Evolutionary conservation across 75 land plant species (phyloP), one percentile per base, ranked within the genome.

Genomic region (Pinus albicaulis): DNA sequence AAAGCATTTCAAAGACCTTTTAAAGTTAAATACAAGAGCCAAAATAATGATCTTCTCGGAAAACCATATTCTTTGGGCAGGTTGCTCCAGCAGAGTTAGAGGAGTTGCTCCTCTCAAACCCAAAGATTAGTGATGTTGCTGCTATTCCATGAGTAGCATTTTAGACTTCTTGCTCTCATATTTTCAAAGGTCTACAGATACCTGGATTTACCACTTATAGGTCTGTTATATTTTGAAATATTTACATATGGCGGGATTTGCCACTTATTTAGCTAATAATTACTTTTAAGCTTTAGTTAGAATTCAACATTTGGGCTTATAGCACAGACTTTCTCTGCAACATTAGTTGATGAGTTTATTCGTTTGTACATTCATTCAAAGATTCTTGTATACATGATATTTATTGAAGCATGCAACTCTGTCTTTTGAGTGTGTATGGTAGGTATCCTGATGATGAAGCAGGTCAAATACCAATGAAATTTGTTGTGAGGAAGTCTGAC

Each of bases 31-130:
- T 48, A 10, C 22, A 3, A 41, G 3, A 68, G 53, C 41, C 22
- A 3, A 20, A 17, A 41, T n/a, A 31, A 20, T 22, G 20, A 15
- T 68, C 22, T 19, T 20, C 38, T 68, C 23, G 7, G 1, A 16
- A 68, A 68, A 68, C 0, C 3, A n/a, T 57, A 19, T 19, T 17
- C 20, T 13, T 34, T 10, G 63, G 79, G 26, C 86, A 92, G 93
- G 93, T 93, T 31, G 84, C 96, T 8, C 96, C 96, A 14, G 94
- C 88, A 62, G 96, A 93, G 72, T 76, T 93, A 62, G 96, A 93
- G 81, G 83, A 85, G 57, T 60, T 94, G 25, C 97, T 94, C 74
- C 86, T 80, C 25, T 75, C 83, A 44, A 77, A 92, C 52, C 90
- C 89, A 16, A 87, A 74, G 25, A 88, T 94, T 58, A 66, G 72